Evolutionary conservation across 768 basidiomycete genomes (phyloP), one percentile per base, ranked within the genome.

Genomic region (Cystobasidium onofrii): DNA sequence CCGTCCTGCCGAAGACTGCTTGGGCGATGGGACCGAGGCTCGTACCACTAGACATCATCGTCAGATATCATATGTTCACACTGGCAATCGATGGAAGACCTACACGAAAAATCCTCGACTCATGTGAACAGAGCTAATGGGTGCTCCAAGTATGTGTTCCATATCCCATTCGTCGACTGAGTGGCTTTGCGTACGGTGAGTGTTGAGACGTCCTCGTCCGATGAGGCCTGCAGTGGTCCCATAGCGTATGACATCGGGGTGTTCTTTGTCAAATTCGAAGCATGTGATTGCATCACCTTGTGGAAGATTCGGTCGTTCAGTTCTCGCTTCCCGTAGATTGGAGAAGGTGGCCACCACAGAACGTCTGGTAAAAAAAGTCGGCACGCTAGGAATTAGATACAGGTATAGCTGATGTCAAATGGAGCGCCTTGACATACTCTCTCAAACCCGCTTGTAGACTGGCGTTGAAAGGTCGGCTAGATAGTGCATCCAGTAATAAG

Each of bases 11-110:
- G 20, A 43, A 39, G 34, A 71, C 23, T 33, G 55, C 69, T 31
- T 71, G 50, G 2, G 69, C 69, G 15, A 15, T 34, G 9, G 54
- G 52, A 25, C 69, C 69, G 54, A 71, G 54, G 34, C 52, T 57
- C 27, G 69, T 71, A 1, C 54, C 54, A 20, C 69, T 71, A 27
- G 1, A 13, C 6, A 60, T 34, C 57, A 4, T 27, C 3, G n/a
- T 33, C 31, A 23, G 55, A n/a, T n/a, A n/a, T n/a, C n/a, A n/a
- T n/a, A n/a, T n/a, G n/a, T n/a, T n/a, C n/a, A n/a, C n/a, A n/a
- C n/a, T n/a, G n/a, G n/a, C n/a, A n/a, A n/a, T n/a, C n/a, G n/a
- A n/a, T n/a, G n/a, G 39, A 39, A 60, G 33, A 60, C 57, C 33
- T 34, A 60, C 57, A 60, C 57, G 29, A 60, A 13, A 29, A 29